A percentile compares a stretch with the other conserved stretches of the same genome.
Evolutionary conservation across 2,329 filamentous ascomycete genomes (phyloP).

Genomic region (Fusarium agapanthi): DNA sequence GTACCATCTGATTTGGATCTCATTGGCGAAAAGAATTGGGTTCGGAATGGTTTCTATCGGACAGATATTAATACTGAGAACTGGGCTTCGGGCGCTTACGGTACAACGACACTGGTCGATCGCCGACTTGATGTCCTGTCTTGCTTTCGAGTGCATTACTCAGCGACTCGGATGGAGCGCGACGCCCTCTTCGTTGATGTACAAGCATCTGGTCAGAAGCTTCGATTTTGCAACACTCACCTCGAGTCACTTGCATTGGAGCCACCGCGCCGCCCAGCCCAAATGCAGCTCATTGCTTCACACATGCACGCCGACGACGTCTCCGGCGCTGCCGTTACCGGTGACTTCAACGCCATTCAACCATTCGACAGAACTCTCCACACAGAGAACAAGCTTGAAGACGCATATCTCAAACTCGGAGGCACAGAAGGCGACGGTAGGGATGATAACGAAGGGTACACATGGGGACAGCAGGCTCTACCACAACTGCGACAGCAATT

Average conservation of each 20-base stretch:
- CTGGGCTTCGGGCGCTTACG: slow-evolving; percentile 59
- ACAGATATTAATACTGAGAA: slow-evolving; percentile 55
- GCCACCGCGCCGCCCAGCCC: slow-evolving; percentile 58
- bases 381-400: slow-evolving; percentile 57
- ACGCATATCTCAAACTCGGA: slow-evolving; percentile 62
- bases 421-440: slow-evolving; percentile 57
- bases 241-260: slow-evolving; percentile 62
- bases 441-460: slow-evolving; percentile 54
- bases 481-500: slow-evolving; percentile 52
- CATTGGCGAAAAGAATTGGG: slow-evolving; percentile 56
- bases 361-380: slow-evolving; percentile 60
- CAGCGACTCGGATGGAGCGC: slow-evolving; percentile 57
- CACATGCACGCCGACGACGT: slow-evolving; percentile 52
- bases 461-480: slow-evolving; percentile 65
- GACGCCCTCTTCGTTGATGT: slow-evolving; percentile 65
- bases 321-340: slow-evolving; percentile 56
- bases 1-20: slow-evolving; percentile 53
- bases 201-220: slow-evolving; percentile 12
- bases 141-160: slow-evolving; percentile 62
- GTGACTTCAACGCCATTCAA: slow-evolving; percentile 68
- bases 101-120: slow-evolving; percentile 62
- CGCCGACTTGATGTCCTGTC: slow-evolving; percentile 52
- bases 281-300: slow-evolving; percentile 55
- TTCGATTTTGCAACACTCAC: slow-evolving; percentile 65
- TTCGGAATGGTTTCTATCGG: slow-evolving; percentile 56